Base-by-base conservation (phyloP, 2,329 filamentous ascomycete species). In the Penicillium palitans region DNA sequence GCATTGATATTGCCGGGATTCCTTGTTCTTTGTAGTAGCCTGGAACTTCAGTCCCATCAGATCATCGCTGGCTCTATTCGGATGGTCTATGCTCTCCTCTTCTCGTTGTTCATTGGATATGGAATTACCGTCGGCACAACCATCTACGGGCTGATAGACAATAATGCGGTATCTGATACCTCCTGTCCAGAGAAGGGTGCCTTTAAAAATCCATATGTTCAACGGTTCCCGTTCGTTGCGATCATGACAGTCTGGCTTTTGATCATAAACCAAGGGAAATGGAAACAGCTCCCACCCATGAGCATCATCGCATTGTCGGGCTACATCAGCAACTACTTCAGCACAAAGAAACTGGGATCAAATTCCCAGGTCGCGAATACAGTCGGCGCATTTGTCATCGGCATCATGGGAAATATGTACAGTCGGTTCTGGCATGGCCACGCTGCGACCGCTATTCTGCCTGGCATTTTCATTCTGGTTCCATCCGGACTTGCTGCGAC, bases 381-480 rank as follows among this genome's bases (percentile, higher is more conserved):
- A 33, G 81, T 93, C 2, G 90, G 90, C 33, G 90, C 91, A 0
- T 81, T 95, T 51, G 83, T 84, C 0, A 85, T 95, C 8, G 90
- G 91, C 13, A 83, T 92, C 37, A 76, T 91, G 53, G 90, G 90
- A 15, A 95, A 95, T 65, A 69, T 91, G 2, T 93, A 93, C 75
- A 88, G 88, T 17, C 84, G 90, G 4, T 66, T 80, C 24, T 74
- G 88, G 21, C 91, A 92, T 70, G 90, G 89, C 1, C 84, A 96
- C 5, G 91, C 92, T 0, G 91, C 91, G 0, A 90, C 91, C 0
- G 89, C 90, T 2, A 90, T 96, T 80, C 78, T 96, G 13, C 91
- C 92, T 0, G 91, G 89, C 3, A 95, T 96, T 63, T 96, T 95
- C 63, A 82, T 86, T 6, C 83, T 85, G 60, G 84, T 87, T 1